Percentiles rank a stretch among this genome's conserved stretches.
Evolutionary conservation across 306 rosid genomes (phyloP).

Genomic region (Dicorynia guianensis): DNA sequence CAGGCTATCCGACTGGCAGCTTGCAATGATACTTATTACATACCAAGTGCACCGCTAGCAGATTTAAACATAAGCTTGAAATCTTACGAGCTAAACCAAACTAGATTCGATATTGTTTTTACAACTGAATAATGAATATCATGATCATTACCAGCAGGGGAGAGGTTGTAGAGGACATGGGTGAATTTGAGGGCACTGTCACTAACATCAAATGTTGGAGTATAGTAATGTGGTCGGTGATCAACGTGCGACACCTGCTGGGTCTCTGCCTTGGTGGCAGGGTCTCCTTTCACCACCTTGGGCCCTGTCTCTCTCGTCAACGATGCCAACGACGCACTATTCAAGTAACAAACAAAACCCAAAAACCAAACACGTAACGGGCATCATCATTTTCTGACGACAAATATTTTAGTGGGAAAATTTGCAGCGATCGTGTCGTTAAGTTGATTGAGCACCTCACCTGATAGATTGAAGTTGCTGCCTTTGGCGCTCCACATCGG

Average conservation of each 20-base stretch:
- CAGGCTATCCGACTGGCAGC: too few species aligned
- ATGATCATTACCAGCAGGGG: conserved; percentile 68
- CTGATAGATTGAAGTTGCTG: conserved; percentile 87
- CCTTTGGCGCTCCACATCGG: conserved; percentile 63
- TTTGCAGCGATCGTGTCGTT: too few species aligned
- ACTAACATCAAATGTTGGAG: conserved; percentile 54
- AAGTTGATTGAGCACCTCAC: conserved; percentile 19
- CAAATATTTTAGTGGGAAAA: too few species aligned
- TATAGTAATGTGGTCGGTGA: conserved; percentile 26
- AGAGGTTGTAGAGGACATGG: conserved; percentile 77
- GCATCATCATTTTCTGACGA: too few species aligned
- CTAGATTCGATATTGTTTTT: too few species aligned
- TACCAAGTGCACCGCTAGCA: too few species aligned
- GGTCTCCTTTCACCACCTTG: too few species aligned
- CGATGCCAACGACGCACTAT: conserved; percentile 83
- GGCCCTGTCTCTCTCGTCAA: conserved; percentile 80
- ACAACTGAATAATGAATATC: too few species aligned
- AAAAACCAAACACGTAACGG: too few species aligned
- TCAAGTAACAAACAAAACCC: background rate
- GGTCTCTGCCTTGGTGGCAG: conserved; percentile 27
- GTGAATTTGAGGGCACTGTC: conserved; percentile 78
- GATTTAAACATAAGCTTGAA: too few species aligned
- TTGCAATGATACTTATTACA: too few species aligned
- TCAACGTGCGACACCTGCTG: conserved; percentile 32
- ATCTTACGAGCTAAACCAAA: too few species aligned